A percentile compares a stretch with the other conserved stretches of the same genome.
Conservation (phyloP, 2,329 filamentous ascomycete species). For the Aspergillus intermedius region DNA sequence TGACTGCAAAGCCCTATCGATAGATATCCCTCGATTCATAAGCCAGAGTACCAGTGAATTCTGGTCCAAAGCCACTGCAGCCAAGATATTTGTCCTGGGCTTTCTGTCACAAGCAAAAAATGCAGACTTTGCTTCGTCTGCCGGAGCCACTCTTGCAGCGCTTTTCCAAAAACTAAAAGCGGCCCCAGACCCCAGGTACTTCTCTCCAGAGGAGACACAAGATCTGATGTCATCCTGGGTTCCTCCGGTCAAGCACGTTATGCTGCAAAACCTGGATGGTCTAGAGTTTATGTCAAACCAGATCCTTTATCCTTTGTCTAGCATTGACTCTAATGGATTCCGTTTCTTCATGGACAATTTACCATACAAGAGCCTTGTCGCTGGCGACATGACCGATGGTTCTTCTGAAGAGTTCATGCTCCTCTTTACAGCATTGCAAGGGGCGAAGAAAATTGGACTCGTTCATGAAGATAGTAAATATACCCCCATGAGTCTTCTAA, state of each 20-base stretch:
- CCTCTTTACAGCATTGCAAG: constrained; percentile 61
- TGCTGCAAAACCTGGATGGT: constrained; percentile 29
- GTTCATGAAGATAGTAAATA: constrained; percentile 59
- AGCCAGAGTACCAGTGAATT: constrained; percentile 10
- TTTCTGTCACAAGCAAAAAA: constrained; percentile 27
- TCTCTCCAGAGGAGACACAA: constrained; percentile 4
- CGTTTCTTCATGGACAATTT: constrained; percentile 51
- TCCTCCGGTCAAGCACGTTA: constrained; percentile 28
- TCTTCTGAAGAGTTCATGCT: constrained; percentile 52
- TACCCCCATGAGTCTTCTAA: constrained; percentile 1
- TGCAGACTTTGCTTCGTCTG: constrained; percentile 22
- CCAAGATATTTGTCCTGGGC: constrained; percentile 25
- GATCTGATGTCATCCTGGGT: constrained; percentile 29
- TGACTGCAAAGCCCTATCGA: constrained; percentile 25
- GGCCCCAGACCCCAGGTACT: neutral
- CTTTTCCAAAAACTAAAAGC: constrained; percentile 25
- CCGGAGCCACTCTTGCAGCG: constrained; percentile 21
- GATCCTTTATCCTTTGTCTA: constrained; percentile 32
- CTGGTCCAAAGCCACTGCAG: constrained; percentile 14
- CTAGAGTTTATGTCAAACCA: constrained; percentile 32
- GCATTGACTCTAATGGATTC: constrained; percentile 28
- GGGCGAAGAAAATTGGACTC: constrained; percentile 63
- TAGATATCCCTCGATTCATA: constrained; percentile 16
- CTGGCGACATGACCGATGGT: constrained; percentile 40
- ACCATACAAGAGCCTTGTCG: constrained; percentile 46